Base-by-base conservation (phyloP, 2,329 filamentous ascomycete species). In the Paraphaeosphaeria sporulosa region DNA sequence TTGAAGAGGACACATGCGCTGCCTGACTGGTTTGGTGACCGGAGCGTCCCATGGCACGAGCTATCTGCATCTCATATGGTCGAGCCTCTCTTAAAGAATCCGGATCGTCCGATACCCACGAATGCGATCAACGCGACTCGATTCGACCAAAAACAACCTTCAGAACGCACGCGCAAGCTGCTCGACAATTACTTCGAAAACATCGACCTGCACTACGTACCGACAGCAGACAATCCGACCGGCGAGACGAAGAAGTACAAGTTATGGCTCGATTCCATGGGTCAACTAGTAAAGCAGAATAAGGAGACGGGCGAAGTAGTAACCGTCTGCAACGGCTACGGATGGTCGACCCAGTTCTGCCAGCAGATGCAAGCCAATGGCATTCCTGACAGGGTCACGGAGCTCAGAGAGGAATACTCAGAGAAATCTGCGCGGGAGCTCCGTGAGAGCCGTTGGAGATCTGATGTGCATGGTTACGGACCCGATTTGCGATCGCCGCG, bases 261-360 rank as follows among this genome's bases (percentile, higher is more conserved):
- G 15, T 46, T 74, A 7, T 68, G 57, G 48, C 50, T 94, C n/a
- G 90, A 92, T 71, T 88, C 90, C 64, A 82, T 95, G 60, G 93
- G 92, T 12, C 90, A 95, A 73, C 79, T 84, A 17, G 81, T 92
- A 34, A 55, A 79, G 88, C 19, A 86, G 2, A 88, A 93, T 67
- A 87, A 89, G 65, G 79, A 86, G n/a, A 90, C 86, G 0, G 89
- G 89, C 0, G 86, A 90, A 2, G 79, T 89, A 1, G 74, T 89
- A 7, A 83, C 84, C 7, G 89, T 89, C 1, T 89, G 92, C 64
- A 92, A 90, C 0, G 96, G 96, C 75, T 96, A 96, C 73, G 93
- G 93, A 62, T 96, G 93, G 93, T 94, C 92, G 5, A 85, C 86
- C 42, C 82, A 82, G 0, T 95, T 96, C 67, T 96, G 92, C 73